These are phyloP conservation scores for Avena atlantica DNA, from an alignment of 176 grass and related monocot species.

Conservation along the genomic window DNA sequence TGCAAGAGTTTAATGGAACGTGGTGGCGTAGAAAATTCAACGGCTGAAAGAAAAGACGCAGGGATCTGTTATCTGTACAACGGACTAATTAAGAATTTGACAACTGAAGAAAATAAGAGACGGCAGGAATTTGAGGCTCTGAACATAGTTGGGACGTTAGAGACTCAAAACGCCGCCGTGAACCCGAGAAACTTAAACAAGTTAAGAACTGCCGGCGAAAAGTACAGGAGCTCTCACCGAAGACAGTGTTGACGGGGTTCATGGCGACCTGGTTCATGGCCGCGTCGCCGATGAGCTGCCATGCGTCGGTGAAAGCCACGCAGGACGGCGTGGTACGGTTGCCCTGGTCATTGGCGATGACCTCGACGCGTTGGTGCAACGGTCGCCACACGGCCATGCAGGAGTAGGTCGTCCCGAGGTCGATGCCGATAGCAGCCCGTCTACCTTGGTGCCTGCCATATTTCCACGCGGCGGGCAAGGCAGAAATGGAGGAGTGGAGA, in stretches of 20 bases:
- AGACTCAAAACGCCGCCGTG: background rate
- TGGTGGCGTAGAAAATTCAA: no score
- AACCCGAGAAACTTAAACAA: background rate
- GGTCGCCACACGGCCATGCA: slow-evolving; percentile 63
- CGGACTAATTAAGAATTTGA: background rate
- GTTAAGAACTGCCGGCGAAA: background rate
- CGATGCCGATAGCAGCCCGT: slow-evolving; percentile 88
- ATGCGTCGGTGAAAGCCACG: background rate
- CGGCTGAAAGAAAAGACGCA: background rate
- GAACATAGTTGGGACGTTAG: no score
- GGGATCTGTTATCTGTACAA: background rate
- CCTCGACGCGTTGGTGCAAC: background rate
- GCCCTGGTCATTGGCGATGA: slow-evolving; percentile 19
- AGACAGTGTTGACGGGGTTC: background rate
- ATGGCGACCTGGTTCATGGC: background rate
- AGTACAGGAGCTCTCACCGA: background rate
- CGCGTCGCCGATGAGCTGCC: background rate
- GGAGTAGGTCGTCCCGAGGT: slow-evolving; percentile 58
- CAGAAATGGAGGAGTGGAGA: background rate
- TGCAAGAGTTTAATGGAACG: no score
- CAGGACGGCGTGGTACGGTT: slow-evolving; percentile 6
- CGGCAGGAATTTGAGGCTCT: background rate
- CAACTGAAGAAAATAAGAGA: background rate
- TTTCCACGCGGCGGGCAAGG: background rate
- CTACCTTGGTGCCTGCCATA: background rate